Evolutionary conservation across 768 basidiomycete genomes (phyloP).

Genomic region (Leucocoprinus birnbaumii): DNA sequence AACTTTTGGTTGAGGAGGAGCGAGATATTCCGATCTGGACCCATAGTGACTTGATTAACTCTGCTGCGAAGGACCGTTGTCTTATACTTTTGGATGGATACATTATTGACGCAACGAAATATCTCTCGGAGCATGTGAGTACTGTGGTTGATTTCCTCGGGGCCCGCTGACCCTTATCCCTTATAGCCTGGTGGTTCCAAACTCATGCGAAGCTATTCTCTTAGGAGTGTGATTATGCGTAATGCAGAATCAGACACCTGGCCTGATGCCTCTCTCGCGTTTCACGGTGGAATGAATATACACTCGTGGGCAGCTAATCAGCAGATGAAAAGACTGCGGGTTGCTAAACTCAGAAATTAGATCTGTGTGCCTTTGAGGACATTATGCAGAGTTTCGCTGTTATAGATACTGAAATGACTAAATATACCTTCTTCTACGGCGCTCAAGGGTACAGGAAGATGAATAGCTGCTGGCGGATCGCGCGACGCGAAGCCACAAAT

Average conservation of each 20-base stretch:
- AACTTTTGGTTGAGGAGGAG: constrained; percentile 5
- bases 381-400: neutral
- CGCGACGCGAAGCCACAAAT: too few species aligned
- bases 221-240: constrained; percentile 12
- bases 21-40: constrained; percentile 36
- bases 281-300: constrained; percentile 70
- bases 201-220: constrained; percentile 50
- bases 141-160: neutral
- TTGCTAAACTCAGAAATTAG: constrained; percentile 32
- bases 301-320: constrained; percentile 58
- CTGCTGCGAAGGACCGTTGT: constrained; percentile 32
- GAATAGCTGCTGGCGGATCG: too few species aligned
- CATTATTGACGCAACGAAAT: constrained; percentile 58
- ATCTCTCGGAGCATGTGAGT: constrained; percentile 68
- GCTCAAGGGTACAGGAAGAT: too few species aligned
- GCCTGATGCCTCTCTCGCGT: constrained; percentile 57
- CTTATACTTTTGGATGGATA: constrained; percentile 58
- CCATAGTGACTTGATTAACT: constrained; percentile 29
- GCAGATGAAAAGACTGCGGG: constrained; percentile 43
- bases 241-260: constrained; percentile 16
- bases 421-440: too few species aligned
- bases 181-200: constrained; percentile 60
- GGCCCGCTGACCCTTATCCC: neutral
- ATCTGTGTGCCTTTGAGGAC: neutral
- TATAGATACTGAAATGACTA: neutral